Conservation (phyloP, 169 alveolate genomes). For the Plasmodium blacklocki region DNA sequence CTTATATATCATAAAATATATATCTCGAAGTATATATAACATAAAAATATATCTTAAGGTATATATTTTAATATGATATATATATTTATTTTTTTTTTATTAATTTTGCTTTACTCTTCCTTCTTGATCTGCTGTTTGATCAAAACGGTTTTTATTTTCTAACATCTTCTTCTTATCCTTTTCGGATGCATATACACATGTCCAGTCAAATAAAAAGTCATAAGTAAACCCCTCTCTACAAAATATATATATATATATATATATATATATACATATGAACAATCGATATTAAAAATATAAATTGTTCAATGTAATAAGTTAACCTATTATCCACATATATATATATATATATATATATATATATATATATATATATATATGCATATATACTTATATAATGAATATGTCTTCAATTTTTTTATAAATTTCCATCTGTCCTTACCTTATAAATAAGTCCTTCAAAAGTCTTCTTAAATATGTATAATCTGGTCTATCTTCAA, state of each 20-base stretch:
- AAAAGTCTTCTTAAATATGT: slow-evolving; percentile 95
- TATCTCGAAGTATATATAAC: too few species aligned
- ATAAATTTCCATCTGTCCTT: slow-evolving; percentile 29
- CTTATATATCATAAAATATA: background rate
- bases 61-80: too few species aligned
- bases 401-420: background rate
- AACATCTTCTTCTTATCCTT: slow-evolving; percentile 76
- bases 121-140: slow-evolving; percentile 77
- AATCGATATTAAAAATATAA: background rate
- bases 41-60: too few species aligned
- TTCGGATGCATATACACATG: slow-evolving; percentile 89
- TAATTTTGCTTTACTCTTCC: slow-evolving; percentile 77
- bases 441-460: slow-evolving; percentile 94
- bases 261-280: background rate
- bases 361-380: background rate
- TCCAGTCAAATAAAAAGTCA: slow-evolving; percentile 97
- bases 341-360: background rate
- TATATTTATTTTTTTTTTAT: background rate
- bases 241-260: slow-evolving; percentile 3
- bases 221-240: slow-evolving; percentile 93
- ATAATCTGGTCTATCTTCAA: slow-evolving; percentile 97
- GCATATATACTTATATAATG: background rate
- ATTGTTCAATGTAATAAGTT: too few species aligned
- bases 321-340: too few species aligned
- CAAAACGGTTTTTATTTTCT: slow-evolving; percentile 77